Base-by-base conservation (phyloP, 768 basidiomycete species). In the Pleurotus sapidus region DNA sequence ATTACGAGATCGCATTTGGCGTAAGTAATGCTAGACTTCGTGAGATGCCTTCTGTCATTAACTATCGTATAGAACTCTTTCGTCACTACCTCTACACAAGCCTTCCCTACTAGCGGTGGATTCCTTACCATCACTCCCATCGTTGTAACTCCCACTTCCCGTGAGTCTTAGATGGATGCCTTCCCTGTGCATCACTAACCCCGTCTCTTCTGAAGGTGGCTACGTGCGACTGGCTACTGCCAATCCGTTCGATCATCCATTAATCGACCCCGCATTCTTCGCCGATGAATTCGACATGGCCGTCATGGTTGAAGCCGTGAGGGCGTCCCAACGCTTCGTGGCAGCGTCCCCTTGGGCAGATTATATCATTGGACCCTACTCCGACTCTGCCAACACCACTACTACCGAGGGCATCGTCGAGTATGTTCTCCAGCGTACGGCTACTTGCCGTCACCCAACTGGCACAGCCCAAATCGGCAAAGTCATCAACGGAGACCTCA, bases 231-330 rank as follows among this genome's bases (percentile, higher is more conserved):
- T 84, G 40, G 74, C 67, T 42, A 76, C 79, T 15, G 71, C 68
- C 24, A 67, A 77, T 60, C 73, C 82, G 8, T 83, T 84, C 66
- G 70, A 69, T 25, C 43, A 68, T 24, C 83, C 84, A 0, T 54
- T 71, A 25, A 82, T 86, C 63, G 73, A 86, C 61, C 79, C 82
- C 3, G 74, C 74, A 46, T 76, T 80, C 65, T 69, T 80, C 20
- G 65, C 56, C 39, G 67, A 68, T 4, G 46, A 57, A 1, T 68
- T 72, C 40, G 76, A 76, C 55, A 65, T 71, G 7, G 57, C 64
- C 30, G 63, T 64, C 0, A 55, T 74, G 59, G 59, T 67, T 3
- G 65, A 68, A 40, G 58, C 61, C 8, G 60, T 73, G 49, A 61
- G 59, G 34, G 58, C 63, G 3, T 60, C 58, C 1, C 58, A 63